Evolutionary conservation across 2,329 filamentous ascomycete species (phyloP).

Genomic region (Cordyceps javanica): DNA sequence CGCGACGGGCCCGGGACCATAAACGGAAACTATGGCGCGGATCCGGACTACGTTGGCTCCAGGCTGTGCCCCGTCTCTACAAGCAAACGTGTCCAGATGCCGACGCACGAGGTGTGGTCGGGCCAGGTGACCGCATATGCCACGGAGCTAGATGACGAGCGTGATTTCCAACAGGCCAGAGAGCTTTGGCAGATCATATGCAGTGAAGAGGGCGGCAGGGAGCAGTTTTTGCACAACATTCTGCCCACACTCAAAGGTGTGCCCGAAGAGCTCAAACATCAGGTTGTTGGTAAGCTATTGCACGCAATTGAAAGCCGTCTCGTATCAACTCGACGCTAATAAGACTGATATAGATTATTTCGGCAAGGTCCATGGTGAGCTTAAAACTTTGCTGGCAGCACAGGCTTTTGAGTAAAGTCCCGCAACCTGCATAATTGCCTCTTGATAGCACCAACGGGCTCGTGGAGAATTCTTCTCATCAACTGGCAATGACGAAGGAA

Average conservation of each 20-base stretch:
- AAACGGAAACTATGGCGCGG: conserved; percentile 22
- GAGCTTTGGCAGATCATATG: conserved; percentile 21
- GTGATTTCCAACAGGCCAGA: conserved; percentile 20
- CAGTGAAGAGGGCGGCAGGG: conserved; percentile 14
- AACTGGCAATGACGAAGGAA: no score
- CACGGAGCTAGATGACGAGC: conserved; percentile 14
- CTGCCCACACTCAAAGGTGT: conserved; percentile 17
- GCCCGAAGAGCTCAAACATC: conserved; percentile 13
- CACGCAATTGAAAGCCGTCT: no score
- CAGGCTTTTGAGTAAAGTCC: no score
- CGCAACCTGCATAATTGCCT: no score
- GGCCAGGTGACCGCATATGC: conserved; percentile 18
- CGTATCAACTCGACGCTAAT: no score
- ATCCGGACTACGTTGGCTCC: conserved; percentile 22
- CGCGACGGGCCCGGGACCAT: conserved; percentile 19
- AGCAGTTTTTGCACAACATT: conserved; percentile 20
- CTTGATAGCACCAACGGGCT: no score
- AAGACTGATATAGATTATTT: background rate
- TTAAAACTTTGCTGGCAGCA: background rate
- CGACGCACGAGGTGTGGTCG: conserved; percentile 17
- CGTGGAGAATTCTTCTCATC: no score
- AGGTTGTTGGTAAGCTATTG: background rate
- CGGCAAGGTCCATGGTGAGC: background rate
- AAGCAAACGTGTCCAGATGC: background rate
- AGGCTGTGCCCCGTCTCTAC: conserved; percentile 18